Percentiles rank a stretch among this genome's conserved stretches.
Evolutionary conservation across 495 filamentous ascomycete species (phyloP).

Genomic region (Eremomyces bilateralis): DNA sequence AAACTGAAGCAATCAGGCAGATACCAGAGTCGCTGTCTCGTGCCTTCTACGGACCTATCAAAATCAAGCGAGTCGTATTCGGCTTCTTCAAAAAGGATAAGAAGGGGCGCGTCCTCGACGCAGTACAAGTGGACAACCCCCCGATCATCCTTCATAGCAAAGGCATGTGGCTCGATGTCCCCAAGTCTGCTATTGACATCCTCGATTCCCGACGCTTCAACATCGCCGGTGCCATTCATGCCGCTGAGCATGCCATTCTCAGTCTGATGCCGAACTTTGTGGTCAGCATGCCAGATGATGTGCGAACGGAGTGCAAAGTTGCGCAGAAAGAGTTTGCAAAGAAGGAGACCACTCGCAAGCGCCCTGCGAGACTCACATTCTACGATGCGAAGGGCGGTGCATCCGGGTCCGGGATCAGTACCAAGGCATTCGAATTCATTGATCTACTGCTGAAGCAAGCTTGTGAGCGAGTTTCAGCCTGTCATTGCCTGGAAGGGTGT

Average conservation of each 20-base stretch:
- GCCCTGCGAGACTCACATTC: slow-evolving; percentile 77
- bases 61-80: slow-evolving; percentile 67
- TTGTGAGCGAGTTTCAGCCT: slow-evolving; percentile 53
- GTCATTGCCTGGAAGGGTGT: slow-evolving; percentile 54
- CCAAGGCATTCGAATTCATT: slow-evolving; percentile 83
- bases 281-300: slow-evolving; percentile 64
- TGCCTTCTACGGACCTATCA: slow-evolving; percentile 70
- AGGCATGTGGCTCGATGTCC: slow-evolving; percentile 94
- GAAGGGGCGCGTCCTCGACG: slow-evolving; percentile 65
- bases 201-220: slow-evolving; percentile 50
- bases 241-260: slow-evolving; percentile 77
- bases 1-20: slow-evolving; percentile 60
- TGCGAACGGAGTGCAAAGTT: slow-evolving; percentile 83
- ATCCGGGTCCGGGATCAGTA: slow-evolving; percentile 62
- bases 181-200: slow-evolving; percentile 54
- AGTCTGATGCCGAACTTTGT: slow-evolving; percentile 78
- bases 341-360: slow-evolving; percentile 51
- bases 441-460: slow-evolving; percentile 59
- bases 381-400: slow-evolving; percentile 85
- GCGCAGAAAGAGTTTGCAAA: slow-evolving; percentile 59
- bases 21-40: slow-evolving; percentile 33
- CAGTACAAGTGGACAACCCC: slow-evolving; percentile 80
- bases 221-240: slow-evolving; percentile 78
- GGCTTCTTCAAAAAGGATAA: slow-evolving; percentile 93
- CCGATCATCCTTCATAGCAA: slow-evolving; percentile 67